These are phyloP conservation scores for Vigna mungo DNA, from an alignment of 306 rosid species.

Conservation along the genomic window DNA sequence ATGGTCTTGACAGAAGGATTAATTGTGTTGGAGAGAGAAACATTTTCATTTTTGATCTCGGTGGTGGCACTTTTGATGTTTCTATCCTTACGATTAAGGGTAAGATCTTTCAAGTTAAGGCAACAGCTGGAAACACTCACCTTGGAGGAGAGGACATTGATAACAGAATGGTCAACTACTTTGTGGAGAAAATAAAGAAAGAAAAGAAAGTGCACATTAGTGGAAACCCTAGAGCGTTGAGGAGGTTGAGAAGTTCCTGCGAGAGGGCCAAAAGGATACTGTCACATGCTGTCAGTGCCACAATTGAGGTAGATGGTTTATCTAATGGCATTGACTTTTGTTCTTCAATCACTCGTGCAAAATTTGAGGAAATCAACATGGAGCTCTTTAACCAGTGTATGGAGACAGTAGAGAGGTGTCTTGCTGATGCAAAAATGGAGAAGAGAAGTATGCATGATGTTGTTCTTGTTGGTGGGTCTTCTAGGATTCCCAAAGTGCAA, in stretches of 20 bases:
- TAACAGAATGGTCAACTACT: not conserved
- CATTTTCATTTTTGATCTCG: not conserved
- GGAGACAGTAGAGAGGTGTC: not conserved
- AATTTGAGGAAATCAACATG: not conserved
- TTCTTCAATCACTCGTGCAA: not conserved
- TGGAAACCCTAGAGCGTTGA: not conserved
- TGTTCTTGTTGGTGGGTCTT: not conserved
- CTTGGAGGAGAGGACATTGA: not conserved
- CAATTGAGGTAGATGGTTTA: not conserved
- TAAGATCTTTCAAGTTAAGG: not conserved
- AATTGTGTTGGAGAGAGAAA: not conserved
- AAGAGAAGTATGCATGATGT: not conserved
- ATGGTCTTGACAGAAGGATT: not conserved
- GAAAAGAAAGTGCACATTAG: not conserved
- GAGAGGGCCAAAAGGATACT: not conserved
- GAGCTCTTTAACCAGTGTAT: not conserved
- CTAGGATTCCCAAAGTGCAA: conserved; percentile 1
- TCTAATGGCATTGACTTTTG: not conserved
- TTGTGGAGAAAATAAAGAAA: not conserved
- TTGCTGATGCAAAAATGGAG: not conserved
- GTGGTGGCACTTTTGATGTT: not conserved
- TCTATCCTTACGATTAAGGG: not conserved
- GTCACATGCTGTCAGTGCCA: not conserved
- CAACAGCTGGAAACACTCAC: not conserved
- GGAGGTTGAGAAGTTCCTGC: not conserved